Evolutionary conservation across 306 rosid genomes (phyloP).

Genomic region (Ochetophila trinervis): DNA sequence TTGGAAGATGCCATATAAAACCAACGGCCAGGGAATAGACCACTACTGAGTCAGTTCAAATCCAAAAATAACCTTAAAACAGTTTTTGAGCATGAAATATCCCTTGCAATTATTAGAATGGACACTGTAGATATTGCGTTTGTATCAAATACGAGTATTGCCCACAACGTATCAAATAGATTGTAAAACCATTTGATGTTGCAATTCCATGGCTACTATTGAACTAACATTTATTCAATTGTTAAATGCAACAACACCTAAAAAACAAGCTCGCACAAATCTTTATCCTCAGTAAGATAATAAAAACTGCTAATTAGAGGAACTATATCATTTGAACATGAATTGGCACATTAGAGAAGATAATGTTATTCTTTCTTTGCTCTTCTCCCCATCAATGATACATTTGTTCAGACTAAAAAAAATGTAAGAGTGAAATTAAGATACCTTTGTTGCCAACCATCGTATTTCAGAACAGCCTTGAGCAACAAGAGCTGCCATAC

Average conservation of each 20-base stretch:
- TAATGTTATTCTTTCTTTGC: background rate
- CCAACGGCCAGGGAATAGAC: too few species aligned
- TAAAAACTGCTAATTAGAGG: background rate
- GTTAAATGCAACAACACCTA: background rate
- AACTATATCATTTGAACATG: background rate
- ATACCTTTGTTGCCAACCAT: constrained; percentile 94
- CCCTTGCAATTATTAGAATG: too few species aligned
- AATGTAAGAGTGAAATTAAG: background rate
- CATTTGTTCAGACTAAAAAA: background rate
- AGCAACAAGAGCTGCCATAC: constrained; percentile 95
- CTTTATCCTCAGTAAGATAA: background rate
- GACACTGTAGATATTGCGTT: too few species aligned
- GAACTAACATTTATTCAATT: too few species aligned
- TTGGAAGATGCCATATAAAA: too few species aligned
- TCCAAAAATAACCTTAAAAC: too few species aligned
- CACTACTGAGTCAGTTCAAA: too few species aligned
- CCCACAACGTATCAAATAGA: too few species aligned
- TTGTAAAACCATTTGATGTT: too few species aligned
- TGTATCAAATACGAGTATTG: too few species aligned
- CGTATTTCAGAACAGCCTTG: constrained; percentile 97
- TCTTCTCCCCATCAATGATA: background rate
- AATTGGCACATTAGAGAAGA: background rate
- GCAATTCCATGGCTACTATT: too few species aligned
- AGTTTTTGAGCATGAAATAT: too few species aligned
- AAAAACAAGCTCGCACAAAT: background rate